These are phyloP conservation scores for Colletotrichum endophyticum DNA, from an alignment of 2,329 filamentous ascomycete genomes.

Conservation along the genomic window DNA sequence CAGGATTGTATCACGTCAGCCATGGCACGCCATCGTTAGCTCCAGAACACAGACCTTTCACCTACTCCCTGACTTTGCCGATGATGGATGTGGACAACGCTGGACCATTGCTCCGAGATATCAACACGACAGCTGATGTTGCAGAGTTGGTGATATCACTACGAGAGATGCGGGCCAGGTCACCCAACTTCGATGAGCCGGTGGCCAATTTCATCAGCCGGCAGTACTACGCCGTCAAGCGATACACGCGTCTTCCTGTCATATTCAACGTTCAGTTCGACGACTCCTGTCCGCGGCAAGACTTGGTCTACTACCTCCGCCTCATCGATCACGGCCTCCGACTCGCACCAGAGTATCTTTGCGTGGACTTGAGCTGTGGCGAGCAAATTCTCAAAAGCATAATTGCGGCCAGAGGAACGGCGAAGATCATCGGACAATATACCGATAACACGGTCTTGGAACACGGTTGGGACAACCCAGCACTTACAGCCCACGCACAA, in stretches of 20 bases:
- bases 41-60: slow-evolving; percentile 65
- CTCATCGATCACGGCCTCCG: slow-evolving; percentile 64
- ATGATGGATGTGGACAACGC: slow-evolving; percentile 60
- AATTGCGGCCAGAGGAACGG: slow-evolving; percentile 53
- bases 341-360: slow-evolving; percentile 66
- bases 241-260: slow-evolving; percentile 43
- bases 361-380: slow-evolving; percentile 64
- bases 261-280: neutral
- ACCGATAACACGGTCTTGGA: slow-evolving; percentile 42
- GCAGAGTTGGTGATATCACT: slow-evolving; percentile 60
- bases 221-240: slow-evolving; percentile 61
- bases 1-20: slow-evolving; percentile 59
- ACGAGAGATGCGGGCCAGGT: slow-evolving; percentile 23
- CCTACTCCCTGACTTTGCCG: slow-evolving; percentile 69
- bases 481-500: slow-evolving; percentile 61
- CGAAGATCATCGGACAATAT: slow-evolving; percentile 66
- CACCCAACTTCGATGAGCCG: slow-evolving; percentile 36
- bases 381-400: slow-evolving; percentile 55
- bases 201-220: slow-evolving; percentile 54
- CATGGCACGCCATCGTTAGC: slow-evolving; percentile 63
- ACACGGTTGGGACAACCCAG: slow-evolving; percentile 57
- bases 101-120: slow-evolving; percentile 63
- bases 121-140: slow-evolving; percentile 71
- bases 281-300: neutral
- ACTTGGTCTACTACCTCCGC: slow-evolving; percentile 43